Evolutionary conservation across 73 alveolate genomes (phyloP).

Genomic region (Chromera velia): DNA sequence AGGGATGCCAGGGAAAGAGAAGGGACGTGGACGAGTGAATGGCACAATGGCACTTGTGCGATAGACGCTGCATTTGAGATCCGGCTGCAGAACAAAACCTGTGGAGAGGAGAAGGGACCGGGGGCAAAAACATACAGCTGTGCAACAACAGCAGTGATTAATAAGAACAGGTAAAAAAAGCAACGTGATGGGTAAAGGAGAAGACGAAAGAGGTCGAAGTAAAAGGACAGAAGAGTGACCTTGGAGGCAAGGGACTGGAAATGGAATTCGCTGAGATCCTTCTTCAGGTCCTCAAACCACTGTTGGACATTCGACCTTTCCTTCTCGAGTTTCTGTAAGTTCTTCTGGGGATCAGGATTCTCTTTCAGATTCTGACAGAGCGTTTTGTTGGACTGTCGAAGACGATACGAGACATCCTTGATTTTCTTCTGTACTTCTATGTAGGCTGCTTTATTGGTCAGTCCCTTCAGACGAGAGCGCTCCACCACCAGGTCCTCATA

Average conservation of each 20-base stretch:
- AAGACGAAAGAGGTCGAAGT: too few species aligned
- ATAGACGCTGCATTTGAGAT: too few species aligned
- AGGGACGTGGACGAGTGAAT: neutral
- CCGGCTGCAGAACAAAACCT: too few species aligned
- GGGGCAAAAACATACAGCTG: too few species aligned
- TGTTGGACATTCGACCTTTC: constrained; percentile 24
- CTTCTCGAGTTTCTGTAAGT: constrained; percentile 46
- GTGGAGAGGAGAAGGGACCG: too few species aligned
- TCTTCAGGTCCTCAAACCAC: neutral
- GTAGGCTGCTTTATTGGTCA: constrained; percentile 50
- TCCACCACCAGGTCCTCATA: constrained; percentile 55
- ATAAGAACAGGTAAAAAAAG: too few species aligned
- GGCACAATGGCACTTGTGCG: too few species aligned
- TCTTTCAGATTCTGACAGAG: constrained; percentile 60
- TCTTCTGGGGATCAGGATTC: constrained; percentile 66
- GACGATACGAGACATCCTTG: constrained; percentile 57
- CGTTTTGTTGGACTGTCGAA: constrained; percentile 54
- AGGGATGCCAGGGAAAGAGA: neutral
- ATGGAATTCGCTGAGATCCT: neutral
- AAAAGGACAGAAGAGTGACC: too few species aligned
- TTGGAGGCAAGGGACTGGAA: neutral
- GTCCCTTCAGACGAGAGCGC: constrained; percentile 60
- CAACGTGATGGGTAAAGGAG: too few species aligned
- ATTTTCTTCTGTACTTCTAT: constrained; percentile 52
- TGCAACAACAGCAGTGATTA: too few species aligned